Evolutionary conservation across 345 rosid species (phyloP).

Genomic region (Firmiana major): DNA sequence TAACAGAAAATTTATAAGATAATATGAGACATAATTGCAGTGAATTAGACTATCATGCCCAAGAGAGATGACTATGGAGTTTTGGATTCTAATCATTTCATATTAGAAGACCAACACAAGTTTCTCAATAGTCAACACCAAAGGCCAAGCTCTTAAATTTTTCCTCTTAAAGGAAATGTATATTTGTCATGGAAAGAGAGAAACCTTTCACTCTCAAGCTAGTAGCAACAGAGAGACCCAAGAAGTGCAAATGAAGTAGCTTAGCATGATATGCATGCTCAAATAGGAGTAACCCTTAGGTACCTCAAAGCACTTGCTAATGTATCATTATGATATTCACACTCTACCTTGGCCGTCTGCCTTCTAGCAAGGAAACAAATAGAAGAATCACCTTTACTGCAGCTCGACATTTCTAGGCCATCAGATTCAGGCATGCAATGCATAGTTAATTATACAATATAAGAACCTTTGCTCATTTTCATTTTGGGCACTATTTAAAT

Average conservation of each 20-base stretch:
- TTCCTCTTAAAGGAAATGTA: not conserved
- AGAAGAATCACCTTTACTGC: not conserved
- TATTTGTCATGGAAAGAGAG: not conserved
- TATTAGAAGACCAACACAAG: not conserved
- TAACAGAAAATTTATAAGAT: conserved; percentile 14
- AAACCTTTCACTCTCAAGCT: not conserved
- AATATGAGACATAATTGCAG: not conserved
- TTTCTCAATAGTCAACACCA: not conserved
- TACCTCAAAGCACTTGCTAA: not conserved
- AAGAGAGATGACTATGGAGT: not conserved
- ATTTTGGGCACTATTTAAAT: not conserved
- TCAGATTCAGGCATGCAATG: not conserved
- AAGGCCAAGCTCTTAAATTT: not conserved
- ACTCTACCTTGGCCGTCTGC: not conserved
- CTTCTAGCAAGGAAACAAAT: not conserved
- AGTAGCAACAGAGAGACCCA: not conserved
- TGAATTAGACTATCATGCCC: not conserved
- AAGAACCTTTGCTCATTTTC: not conserved
- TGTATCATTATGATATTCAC: not conserved
- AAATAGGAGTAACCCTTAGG: not conserved
- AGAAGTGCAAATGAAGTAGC: not conserved
- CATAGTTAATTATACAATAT: not conserved
- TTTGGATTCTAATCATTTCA: not conserved
- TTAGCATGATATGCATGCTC: not conserved
- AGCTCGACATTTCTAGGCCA: not conserved